These are phyloP conservation scores for Eucalyptus virginea DNA, from an alignment of 345 rosid genomes.

Conservation along the genomic window DNA sequence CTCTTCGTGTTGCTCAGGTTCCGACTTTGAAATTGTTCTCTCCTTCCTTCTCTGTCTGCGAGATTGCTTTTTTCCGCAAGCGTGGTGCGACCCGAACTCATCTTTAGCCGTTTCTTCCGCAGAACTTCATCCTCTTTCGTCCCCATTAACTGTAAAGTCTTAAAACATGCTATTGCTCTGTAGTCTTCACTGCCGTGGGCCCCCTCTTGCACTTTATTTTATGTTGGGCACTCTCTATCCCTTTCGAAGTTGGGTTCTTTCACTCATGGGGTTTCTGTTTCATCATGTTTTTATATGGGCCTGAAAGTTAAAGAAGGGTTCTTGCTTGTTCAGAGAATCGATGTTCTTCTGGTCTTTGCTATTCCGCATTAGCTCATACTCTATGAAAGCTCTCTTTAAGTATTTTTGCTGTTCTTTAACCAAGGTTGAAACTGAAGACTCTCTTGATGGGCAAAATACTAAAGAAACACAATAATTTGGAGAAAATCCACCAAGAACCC, in stretches of 20 bases:
- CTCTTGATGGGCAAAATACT: background rate
- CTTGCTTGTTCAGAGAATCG: background rate
- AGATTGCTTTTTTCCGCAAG: background rate
- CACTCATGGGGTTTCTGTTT: background rate
- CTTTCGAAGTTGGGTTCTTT: background rate
- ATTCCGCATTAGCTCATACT: background rate
- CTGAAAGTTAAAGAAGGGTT: background rate
- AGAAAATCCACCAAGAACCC: background rate
- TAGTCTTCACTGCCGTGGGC: background rate
- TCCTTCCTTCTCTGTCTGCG: background rate
- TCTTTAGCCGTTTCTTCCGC: background rate
- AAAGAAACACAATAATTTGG: background rate
- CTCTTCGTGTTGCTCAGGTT: background rate
- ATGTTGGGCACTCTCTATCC: background rate
- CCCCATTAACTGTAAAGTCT: background rate
- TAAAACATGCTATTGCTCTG: background rate
- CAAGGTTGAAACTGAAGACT: background rate
- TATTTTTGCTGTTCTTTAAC: background rate
- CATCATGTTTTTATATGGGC: background rate
- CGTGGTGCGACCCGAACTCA: background rate
- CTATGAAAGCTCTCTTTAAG: background rate
- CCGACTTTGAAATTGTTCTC: background rate
- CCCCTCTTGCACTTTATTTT: background rate
- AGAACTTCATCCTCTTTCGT: background rate
- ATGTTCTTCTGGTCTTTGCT: background rate